Base-by-base conservation (phyloP, 176 grass and related monocot genomes). In the Tuctoria greenei region DNA sequence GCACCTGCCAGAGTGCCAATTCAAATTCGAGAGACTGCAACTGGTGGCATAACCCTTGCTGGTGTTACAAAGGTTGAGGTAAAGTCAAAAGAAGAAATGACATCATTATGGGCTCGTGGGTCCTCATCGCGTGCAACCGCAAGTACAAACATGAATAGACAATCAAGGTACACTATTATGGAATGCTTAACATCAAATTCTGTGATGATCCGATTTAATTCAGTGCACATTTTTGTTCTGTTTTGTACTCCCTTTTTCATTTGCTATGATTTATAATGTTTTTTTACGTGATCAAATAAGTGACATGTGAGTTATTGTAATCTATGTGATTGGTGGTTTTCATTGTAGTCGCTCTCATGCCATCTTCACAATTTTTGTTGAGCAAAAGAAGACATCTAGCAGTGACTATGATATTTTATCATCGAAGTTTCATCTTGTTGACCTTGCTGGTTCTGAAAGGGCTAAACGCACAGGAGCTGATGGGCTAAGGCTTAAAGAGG, bases 21-120 rank as follows among this genome's bases (percentile, higher is more conserved):
- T 79, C 91, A 99, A 79, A 99, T 99, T 68, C 91, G 91, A 81
- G 95, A 99, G 72, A 95, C 91, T 63, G 84, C 82, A 47, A 78
- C 55, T 73, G 95, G 95, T 17, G 92, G 89, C 40, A 99, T 99
- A 35, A 90, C 85, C 6, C 91, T 99, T 84, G 86, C 89, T 77
- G 91, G 95, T 82, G 91, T 99, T 15, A 99, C 69, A 1, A 91
- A 99, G 62, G 78, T 91, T 25, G 95, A 89, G 41, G 95, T 99
- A 26, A 99, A 87, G 74, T 88, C 87, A 70, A 99, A 92, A 81
- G 95, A 95, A 79, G 95, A 99, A 72, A 99, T 99, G 95, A 82
- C 89, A 54, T 90, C 74, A 64, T 84, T 82, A 79, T 78, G 95
- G 46, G 51, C 73, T 9, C 87, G 77, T 79, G 95, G 95, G n/a